Conservation (phyloP, 805 yeast genomes). For the Starmerella khaoyaiensis region DNA sequence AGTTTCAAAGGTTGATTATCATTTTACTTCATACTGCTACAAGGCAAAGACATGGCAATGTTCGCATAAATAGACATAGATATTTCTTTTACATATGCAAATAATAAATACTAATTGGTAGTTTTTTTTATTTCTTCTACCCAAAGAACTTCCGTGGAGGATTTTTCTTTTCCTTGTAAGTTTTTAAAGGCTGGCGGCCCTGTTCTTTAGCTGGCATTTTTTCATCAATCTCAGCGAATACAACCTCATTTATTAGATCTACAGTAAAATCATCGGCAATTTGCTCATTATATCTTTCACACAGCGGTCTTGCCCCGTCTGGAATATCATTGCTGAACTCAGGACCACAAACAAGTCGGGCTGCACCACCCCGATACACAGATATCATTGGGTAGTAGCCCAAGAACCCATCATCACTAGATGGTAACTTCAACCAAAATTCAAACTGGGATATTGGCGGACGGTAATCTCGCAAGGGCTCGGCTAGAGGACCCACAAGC, state of each 20-base stretch:
- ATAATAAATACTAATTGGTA: no score
- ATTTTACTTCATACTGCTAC: conserved; percentile 1
- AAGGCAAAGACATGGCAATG: background rate
- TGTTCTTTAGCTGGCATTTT: no score
- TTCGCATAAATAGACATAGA: background rate
- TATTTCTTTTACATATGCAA: no score
- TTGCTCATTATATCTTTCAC: conserved; percentile 50
- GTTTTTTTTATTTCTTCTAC: no score
- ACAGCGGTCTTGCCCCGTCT: conserved; percentile 36
- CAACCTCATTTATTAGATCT: conserved; percentile 68
- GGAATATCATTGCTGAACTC: conserved; percentile 30
- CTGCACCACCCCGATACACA: conserved; percentile 66
- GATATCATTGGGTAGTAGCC: conserved; percentile 91
- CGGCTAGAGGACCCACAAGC: conserved; percentile 48
- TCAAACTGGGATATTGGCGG: conserved; percentile 56
- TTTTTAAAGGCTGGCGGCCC: no score
- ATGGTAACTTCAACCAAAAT: conserved; percentile 16
- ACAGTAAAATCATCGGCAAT: conserved; percentile 70
- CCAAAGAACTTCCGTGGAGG: no score
- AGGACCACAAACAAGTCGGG: conserved; percentile 56
- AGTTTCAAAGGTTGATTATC: no score
- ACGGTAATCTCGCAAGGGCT: conserved; percentile 55
- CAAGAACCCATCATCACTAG: conserved; percentile 61
- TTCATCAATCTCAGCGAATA: conserved; percentile 16
- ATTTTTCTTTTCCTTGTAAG: no score